These are phyloP conservation scores for Botrytis hyacinthi DNA, from an alignment of 2,329 filamentous ascomycete species.

Conservation along the genomic window DNA sequence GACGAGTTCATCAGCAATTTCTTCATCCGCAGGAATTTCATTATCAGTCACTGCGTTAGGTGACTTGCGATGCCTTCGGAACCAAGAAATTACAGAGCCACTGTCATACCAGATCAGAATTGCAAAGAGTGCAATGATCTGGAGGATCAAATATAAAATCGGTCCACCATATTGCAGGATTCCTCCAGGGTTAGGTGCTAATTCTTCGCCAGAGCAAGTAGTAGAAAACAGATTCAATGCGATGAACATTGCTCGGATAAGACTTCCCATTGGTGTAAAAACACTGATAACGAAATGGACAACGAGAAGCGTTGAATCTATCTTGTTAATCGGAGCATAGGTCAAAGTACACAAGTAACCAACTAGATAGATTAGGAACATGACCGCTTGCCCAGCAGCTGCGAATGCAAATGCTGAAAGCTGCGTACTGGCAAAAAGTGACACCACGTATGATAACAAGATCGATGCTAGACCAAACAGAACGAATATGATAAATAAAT, in stretches of 20 bases:
- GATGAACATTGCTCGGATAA: constrained; percentile 72
- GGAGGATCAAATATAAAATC: constrained; percentile 77
- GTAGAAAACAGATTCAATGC: constrained; percentile 81
- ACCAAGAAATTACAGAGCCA: constrained; percentile 60
- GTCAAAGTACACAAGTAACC: constrained; percentile 71
- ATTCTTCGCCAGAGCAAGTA: constrained; percentile 63
- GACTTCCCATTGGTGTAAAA: constrained; percentile 73
- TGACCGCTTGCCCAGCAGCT: constrained; percentile 69
- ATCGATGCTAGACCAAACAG: constrained; percentile 79
- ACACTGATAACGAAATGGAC: constrained; percentile 73
- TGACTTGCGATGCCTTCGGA: constrained; percentile 42
- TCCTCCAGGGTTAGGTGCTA: constrained; percentile 66
- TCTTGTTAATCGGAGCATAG: constrained; percentile 66
- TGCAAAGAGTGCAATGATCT: constrained; percentile 67
- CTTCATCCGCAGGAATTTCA: constrained; percentile 40
- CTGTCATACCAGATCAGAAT: constrained; percentile 79
- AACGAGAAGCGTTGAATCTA: constrained; percentile 65
- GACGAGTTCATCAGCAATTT: constrained; percentile 62
- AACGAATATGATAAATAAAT: constrained; percentile 77
- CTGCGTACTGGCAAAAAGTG: constrained; percentile 75
- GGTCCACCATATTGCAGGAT: constrained; percentile 78
- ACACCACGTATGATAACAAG: constrained; percentile 76
- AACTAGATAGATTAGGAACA: constrained; percentile 71
- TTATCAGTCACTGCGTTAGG: constrained; percentile 18
- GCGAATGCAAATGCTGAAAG: constrained; percentile 82